Evolutionary conservation across 2,329 filamentous ascomycete genomes (phyloP).

Genomic region (Balansia obtecta): DNA sequence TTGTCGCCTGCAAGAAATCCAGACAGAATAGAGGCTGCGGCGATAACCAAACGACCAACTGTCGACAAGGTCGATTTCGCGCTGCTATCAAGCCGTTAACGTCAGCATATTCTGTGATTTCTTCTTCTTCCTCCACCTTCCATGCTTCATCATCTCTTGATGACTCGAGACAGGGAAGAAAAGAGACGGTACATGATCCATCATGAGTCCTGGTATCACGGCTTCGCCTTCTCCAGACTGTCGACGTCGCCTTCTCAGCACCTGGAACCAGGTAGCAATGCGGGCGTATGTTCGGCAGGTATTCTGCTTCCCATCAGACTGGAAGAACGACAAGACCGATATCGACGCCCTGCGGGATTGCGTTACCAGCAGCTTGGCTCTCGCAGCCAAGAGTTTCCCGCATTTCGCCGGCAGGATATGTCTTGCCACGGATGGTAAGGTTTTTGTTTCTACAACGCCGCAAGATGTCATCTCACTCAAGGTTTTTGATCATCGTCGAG

Average conservation of each 20-base stretch:
- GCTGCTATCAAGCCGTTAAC: neutral
- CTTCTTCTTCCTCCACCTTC: neutral
- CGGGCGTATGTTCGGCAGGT: constrained; percentile 10
- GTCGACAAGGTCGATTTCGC: neutral
- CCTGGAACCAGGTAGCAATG: constrained; percentile 10
- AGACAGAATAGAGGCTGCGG: neutral
- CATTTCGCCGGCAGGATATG: constrained; percentile 17
- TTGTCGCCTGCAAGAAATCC: neutral
- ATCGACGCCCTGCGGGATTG: constrained; percentile 3
- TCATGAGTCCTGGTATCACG: neutral
- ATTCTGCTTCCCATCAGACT: constrained; percentile 8
- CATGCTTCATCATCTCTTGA: too few relatives aligned
- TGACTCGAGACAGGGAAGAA: neutral
- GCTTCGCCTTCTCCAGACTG: neutral
- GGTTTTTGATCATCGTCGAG: constrained; percentile 6
- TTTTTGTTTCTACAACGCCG: constrained; percentile 10
- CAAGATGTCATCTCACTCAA: constrained; percentile 12
- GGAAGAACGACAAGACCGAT: neutral
- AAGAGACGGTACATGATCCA: neutral
- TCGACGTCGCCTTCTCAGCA: constrained; percentile 2
- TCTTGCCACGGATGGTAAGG: constrained; percentile 9
- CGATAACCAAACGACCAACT: neutral
- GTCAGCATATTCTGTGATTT: neutral
- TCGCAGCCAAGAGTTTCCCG: constrained; percentile 12
- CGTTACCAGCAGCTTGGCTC: constrained; percentile 3